phyloP scores from a whole-genome alignment of 192 early-diverging fungal species.

The Borealophlyctis nickersoniae region DNA sequence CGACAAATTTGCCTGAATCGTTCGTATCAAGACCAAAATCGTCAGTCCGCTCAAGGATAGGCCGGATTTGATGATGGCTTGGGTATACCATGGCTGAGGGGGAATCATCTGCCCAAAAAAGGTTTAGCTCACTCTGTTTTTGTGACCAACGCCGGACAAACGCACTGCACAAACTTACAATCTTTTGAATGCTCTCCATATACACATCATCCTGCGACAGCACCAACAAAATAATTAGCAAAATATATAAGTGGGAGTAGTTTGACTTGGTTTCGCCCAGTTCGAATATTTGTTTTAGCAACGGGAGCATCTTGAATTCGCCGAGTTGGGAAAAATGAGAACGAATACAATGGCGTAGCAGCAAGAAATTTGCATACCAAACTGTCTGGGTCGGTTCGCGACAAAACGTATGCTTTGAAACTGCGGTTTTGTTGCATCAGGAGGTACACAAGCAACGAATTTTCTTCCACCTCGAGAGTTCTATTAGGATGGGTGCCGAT shows the following conservation, averaged over 20 bases:
- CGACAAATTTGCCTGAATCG: slow-evolving; percentile 65
- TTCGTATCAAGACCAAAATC: slow-evolving; percentile 61
- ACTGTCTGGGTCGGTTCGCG: slow-evolving; percentile 73
- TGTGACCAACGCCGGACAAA: too few species aligned
- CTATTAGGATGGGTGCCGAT: too few species aligned
- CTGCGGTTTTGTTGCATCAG: slow-evolving; percentile 63
- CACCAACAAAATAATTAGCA: slow-evolving; percentile 62
- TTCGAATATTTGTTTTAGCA: slow-evolving; percentile 67
- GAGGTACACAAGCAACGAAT: slow-evolving; percentile 60
- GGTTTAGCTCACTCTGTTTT: too few species aligned
- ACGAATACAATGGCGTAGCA: too few species aligned
- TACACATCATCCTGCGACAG: slow-evolving; percentile 71
- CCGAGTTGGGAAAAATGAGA: too few species aligned
- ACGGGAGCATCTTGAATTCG: slow-evolving; percentile 57
- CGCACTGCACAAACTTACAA: slow-evolving; percentile 45
- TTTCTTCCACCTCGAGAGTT: slow-evolving; percentile 52
- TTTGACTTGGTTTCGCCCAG: slow-evolving; percentile 55
- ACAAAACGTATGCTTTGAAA: slow-evolving; percentile 70
- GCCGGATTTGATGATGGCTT: slow-evolving; percentile 55
- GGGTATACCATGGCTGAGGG: slow-evolving; percentile 69
- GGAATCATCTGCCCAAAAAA: slow-evolving; percentile 47
- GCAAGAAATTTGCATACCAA: slow-evolving; percentile 43
- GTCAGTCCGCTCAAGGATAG: slow-evolving; percentile 67
- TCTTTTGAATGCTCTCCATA: slow-evolving; percentile 69
- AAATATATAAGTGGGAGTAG: slow-evolving; percentile 65